Evolutionary conservation across 2,329 filamentous ascomycete species (phyloP), one percentile per base, ranked within the genome.

Genomic region (Apiospora marii): DNA sequence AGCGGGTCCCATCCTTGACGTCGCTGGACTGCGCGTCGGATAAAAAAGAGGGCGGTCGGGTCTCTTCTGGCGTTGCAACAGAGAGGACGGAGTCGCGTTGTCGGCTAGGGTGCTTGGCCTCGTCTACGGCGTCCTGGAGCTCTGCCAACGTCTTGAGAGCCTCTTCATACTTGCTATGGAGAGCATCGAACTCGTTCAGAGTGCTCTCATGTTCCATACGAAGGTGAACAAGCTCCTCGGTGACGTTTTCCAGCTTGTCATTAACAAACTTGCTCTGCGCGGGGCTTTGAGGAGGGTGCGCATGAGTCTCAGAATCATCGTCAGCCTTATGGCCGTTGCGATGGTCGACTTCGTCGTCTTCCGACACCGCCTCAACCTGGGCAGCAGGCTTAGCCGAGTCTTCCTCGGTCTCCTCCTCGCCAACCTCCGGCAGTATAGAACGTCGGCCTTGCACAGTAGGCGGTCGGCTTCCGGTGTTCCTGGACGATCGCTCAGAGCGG

Each of bases 221-320:
- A 70, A 99, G 89, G 77, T 96, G 94, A 72, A 98, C 90, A 2
- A 99, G 91, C 83, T 99, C 96, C 80, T 97, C 94, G 0, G 93
- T 96, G 53, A 98, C 93, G 51, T 88, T 92, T 79, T 98, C 96
- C 19, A 98, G 89, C 84, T 98, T 98, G 81, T 98, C 96, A 8
- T 93, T 93, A 70, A 98, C 93, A 78, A 95, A 95, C 75, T 92
- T 93, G 64, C 91, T 92, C 81, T 98, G 95, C 0, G 94, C 93
- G 19, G 93, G 92, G 79, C 90, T 96, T 74, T 90, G 89, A 16
- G 89, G 85, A 0, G 87, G 83, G 64, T 89, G 84, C 19, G 86
- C 85, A 24, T 61, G 68, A 37, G 73, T 70, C 22, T 49, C 74
- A 41, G 34, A 70, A 16, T 49, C 74, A 41, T 27, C 70, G 14